Evolutionary conservation across 257 asterid species (phyloP), one percentile per base, ranked within the genome.

Genomic region (Verbascum thapsus): DNA sequence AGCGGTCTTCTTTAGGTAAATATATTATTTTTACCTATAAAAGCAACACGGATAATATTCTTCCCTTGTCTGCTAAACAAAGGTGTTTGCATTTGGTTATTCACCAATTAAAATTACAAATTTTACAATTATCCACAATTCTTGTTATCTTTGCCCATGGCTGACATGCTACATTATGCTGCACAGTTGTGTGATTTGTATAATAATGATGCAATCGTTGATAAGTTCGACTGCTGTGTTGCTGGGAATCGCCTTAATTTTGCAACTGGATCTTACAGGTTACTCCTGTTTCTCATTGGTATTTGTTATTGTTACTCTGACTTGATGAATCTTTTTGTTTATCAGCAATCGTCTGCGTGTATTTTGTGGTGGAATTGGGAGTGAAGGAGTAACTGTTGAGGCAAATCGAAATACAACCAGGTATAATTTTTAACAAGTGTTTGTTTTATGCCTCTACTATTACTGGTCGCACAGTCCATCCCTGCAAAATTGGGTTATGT

Each of bases 211-310:
- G 82, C 94, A 65, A 83, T 88, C 54, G 85, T 88, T 49, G 91
- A 88, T 68, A 88, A 88, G 78, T 85, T 88, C 47, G 87, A 76
- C 49, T 85, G 94, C 80, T 85, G 94, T 57, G 35, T 83, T 50
- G 80, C 94, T 58, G 80, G 86, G 57, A 87, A 85, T 69, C 82
- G 74, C 41, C 87, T 75, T 57, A 67, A 69, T 63, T 85, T 88
- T 38, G 96, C 96, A 18, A 85, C 96, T 58, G 96, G 94, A 61
- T 83, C 96, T 32, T 88, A 88, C 69, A 79, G 90, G 94, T 85
- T 63, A 32, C 79, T 69, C 47, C 53, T 62, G 53, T 39, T n/a
- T 30, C 47, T 47, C 51, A 39, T 37, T 63, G 20, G 2, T 11
- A 18, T 60, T 47, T 30, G 15, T 32, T 19, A 48, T 0, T 19